phyloP scores from a whole-genome alignment of 106 monocot genomes.

The Dendrobium catenatum region DNA sequence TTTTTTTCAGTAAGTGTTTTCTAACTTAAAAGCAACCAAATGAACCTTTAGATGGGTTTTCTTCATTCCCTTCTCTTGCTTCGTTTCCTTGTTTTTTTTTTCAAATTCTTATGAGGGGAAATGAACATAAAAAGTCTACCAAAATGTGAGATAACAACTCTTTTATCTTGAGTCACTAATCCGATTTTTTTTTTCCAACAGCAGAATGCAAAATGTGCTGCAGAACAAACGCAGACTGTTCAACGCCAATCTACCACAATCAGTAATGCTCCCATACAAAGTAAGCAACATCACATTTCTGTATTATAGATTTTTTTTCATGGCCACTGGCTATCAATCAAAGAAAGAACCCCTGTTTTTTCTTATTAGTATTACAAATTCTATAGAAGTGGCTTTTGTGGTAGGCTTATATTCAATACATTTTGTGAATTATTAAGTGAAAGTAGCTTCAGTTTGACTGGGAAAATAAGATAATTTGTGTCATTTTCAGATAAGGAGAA shows the following conservation, averaged over 20 bases:
- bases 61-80: background rate
- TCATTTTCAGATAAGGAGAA: slow-evolving; percentile 33
- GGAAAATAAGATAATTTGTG: background rate
- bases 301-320: no score
- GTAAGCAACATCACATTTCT: background rate
- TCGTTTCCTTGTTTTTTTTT: background rate
- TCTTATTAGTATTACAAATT: no score
- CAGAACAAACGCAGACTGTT: slow-evolving; percentile 23
- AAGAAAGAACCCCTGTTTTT: no score
- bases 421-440: no score
- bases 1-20: background rate
- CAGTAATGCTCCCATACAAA: slow-evolving; percentile 8
- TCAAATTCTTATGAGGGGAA: background rate
- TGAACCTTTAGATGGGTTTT: background rate
- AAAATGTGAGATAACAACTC: background rate
- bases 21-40: background rate
- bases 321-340: no score
- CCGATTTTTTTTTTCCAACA: background rate
- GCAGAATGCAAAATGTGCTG: slow-evolving; percentile 22
- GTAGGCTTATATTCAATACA: no score
- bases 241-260: slow-evolving; percentile 14
- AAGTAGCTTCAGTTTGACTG: no score
- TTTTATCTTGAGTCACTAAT: no score
- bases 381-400: no score
- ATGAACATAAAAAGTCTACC: background rate